Base-by-base conservation (phyloP, 2,329 filamentous ascomycete species). In the Paradendryphiella salina region DNA sequence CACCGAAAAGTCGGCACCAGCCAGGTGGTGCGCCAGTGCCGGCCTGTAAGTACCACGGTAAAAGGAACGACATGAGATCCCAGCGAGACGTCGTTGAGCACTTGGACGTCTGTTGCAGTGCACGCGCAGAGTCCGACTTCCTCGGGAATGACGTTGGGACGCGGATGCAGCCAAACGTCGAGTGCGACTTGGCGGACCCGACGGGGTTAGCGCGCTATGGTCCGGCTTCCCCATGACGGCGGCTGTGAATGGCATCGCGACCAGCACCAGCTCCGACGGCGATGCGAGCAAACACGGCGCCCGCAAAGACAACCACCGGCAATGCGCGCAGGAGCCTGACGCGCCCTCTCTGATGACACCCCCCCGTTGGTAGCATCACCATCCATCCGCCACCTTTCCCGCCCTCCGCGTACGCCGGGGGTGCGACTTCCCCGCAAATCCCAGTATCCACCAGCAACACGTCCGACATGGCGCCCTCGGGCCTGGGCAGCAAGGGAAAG, bases 401-500 rank as follows among this genome's bases (percentile, higher is more conserved):
- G 29, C 45, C 34, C 13, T 33, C 36, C 14, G 28, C 26, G n/a
- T 35, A 28, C 39, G 21, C 21, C 33, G 35, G 14, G 36, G 38
- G 41, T 54, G 42, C 43, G 40, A 34, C 46, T 55, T 32, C 56
- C 48, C 53, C 50, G 41, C 52, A 56, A 38, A 41, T 42, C 26
- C 41, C 50, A 29, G 42, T 46, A 29, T 46, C 29, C 40, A 50
- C 48, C 13, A 17, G 37, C 34, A 42, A 37, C 47, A 14, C 52
- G 33, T 39, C 41, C 55, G 43, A 33, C 52, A 73, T 73, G 69
- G 66, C 72, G n/a, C 65, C 67, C 35, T 48, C 62, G 21, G 43
- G 50, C 46, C 64, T 70, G 46, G 69, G 70, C 57, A 69, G 66
- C 62, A 75, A 74, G 55, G 72, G 64, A 76, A 89, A 89, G 75